Base-by-base conservation (phyloP, 192 early-diverging fungal genomes). In the Umbelopsis ramanniana region DNA sequence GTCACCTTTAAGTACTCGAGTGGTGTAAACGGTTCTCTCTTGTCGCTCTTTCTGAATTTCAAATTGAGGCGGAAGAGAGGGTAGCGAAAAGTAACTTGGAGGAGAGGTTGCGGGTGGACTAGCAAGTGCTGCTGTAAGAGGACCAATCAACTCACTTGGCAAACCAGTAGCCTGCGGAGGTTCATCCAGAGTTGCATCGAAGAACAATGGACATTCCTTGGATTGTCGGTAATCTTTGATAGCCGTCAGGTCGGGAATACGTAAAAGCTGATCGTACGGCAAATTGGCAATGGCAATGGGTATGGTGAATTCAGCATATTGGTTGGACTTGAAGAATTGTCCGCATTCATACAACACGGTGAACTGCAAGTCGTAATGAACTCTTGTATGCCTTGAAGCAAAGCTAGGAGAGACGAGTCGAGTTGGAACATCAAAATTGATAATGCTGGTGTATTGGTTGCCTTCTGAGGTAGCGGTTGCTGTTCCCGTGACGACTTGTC, bases 331-430 rank as follows among this genome's bases (percentile, higher is more conserved):
- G 74, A 83, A 71, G 12, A 83, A 38, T 12, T 78, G 72, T 1
- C 82, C 79, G n/a, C 50, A 55, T 24, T 79, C 80, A 21, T 70
- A 50, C 9, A 46, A 46, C 10, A 83, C 70, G 12, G 70, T 52
- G 67, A 78, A 83, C 7, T 63, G 46, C 21, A 83, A 23, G 24
- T 81, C 80, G 40, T 83, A 83, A 37, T 76, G 69, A 3, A 83
- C 80, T 11, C 82, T 68, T n/a, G 80, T 78, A 69, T 83, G 82
- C 6, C 74, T 74, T 23, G 79, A 75, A 6, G 72, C 53, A 72
- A 74, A 81, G 29, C 80, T 73, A 8, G 82, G 82, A 11, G 79
- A 78, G 4, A 83, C 77, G 10, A 81, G 77, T 4, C 79, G 76
- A 22, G 74, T 81, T 53, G 82, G 82, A 19, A 83, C 73, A 19